phyloP scores from a whole-genome alignment of 2,329 filamentous ascomycete genomes.

The Aspergillus pseudoviridinutans region DNA sequence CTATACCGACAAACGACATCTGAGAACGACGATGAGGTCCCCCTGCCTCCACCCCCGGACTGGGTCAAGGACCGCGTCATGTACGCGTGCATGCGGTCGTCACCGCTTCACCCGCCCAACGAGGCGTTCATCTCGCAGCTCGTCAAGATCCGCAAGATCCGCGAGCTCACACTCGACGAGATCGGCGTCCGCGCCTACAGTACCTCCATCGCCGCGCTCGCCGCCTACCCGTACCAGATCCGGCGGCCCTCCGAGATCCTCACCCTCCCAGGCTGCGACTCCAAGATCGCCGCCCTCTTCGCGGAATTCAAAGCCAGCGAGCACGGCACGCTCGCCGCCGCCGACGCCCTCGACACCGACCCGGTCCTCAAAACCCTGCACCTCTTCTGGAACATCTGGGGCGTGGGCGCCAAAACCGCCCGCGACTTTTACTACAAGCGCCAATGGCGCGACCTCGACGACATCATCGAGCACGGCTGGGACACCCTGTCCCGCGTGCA shows the following conservation, averaged over 20 bases:
- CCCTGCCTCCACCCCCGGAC: conserved; percentile 64
- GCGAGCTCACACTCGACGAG: conserved; percentile 68
- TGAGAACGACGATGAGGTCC: conserved; percentile 61
- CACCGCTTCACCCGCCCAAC: conserved; percentile 68
- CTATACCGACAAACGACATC: conserved; percentile 70
- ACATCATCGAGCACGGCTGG: conserved; percentile 83
- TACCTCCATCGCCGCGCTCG: conserved; percentile 75
- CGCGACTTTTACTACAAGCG: conserved; percentile 72
- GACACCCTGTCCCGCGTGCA: conserved; percentile 68
- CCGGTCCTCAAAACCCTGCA: conserved; percentile 61
- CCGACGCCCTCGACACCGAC: conserved; percentile 61
- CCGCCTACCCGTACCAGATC: conserved; percentile 69
- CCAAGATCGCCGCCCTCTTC: conserved; percentile 74
- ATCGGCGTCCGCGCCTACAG: conserved; percentile 84
- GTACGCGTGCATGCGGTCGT: conserved; percentile 79
- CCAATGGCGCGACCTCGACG: conserved; percentile 79
- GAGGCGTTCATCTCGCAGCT: conserved; percentile 69
- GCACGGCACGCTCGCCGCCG: conserved; percentile 59
- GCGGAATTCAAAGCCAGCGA: conserved; percentile 63
- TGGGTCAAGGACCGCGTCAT: conserved; percentile 61
- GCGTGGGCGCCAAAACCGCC: conserved; percentile 79
- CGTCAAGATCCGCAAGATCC: conserved; percentile 66
- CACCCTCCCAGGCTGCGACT: conserved; percentile 71
- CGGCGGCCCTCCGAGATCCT: conserved; percentile 42
- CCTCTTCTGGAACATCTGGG: conserved; percentile 82